phyloP scores from a whole-genome alignment of 2,329 filamentous ascomycete genomes.

The Fusarium sp. region DNA sequence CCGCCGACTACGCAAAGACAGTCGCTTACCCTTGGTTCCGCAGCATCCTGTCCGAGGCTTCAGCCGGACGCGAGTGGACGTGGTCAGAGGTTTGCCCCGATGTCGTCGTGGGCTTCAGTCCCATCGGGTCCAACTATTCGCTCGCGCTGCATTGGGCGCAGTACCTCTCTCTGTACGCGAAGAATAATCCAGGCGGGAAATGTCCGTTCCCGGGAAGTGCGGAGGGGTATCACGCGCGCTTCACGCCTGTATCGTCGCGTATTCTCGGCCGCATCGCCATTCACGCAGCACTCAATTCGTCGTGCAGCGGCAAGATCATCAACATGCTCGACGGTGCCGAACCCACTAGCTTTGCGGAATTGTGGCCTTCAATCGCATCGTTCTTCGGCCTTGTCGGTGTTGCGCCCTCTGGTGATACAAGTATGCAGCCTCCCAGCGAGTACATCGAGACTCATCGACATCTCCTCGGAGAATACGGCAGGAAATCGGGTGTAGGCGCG shows the following conservation, averaged over 20 bases:
- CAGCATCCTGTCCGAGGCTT: conserved; percentile 49
- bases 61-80: conserved; percentile 51
- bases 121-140: conserved; percentile 54
- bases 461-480: conserved; percentile 30
- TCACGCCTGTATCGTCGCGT: conserved; percentile 52
- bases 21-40: conserved; percentile 55
- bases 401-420: neutral
- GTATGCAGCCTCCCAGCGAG: neutral
- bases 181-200: conserved; percentile 45
- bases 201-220: conserved; percentile 51
- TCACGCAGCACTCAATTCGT: conserved; percentile 49
- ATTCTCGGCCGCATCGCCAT: conserved; percentile 51
- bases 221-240: conserved; percentile 44
- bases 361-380: conserved; percentile 4
- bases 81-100: conserved; percentile 58
- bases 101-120: conserved; percentile 56
- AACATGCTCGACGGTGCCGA: conserved; percentile 51
- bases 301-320: conserved; percentile 51
- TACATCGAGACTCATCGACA: conserved; percentile 6
- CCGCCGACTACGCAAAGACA: conserved; percentile 53
- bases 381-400: conserved; percentile 11
- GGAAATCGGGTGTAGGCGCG: conserved; percentile 53
- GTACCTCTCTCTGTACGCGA: conserved; percentile 55
- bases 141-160: conserved; percentile 58
- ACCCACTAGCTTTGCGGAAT: conserved; percentile 46